phyloP scores from a whole-genome alignment of 1,284 basidiomycete species.

The Ceratobasidium sp. region DNA sequence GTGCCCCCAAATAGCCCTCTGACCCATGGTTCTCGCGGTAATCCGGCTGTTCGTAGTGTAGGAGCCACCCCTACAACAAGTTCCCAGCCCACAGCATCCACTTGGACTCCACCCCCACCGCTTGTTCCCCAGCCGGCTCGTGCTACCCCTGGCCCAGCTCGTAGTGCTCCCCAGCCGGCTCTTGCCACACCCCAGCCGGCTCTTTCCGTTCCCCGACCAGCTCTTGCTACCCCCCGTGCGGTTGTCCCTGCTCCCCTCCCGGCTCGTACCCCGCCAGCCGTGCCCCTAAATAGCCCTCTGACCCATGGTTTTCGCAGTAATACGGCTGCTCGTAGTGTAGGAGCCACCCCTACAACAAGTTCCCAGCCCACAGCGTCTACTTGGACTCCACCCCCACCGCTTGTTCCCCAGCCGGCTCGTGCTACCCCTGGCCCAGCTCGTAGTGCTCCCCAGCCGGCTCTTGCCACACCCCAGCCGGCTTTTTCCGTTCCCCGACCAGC shows the following conservation, averaged over 20 bases:
- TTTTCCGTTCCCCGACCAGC: too few species aligned
- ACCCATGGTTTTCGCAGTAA: neutral
- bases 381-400: neutral
- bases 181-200: too few species aligned
- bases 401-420: neutral
- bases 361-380: neutral
- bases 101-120: neutral
- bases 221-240: too few species aligned
- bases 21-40: neutral
- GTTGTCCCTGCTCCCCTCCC: neutral
- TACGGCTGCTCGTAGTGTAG: neutral
- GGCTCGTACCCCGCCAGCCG: neutral
- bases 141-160: too few species aligned
- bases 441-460: neutral
- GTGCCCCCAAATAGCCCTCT: neutral
- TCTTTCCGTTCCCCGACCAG: too few species aligned
- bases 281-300: neutral
- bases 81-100: neutral
- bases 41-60: neutral
- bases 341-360: neutral
- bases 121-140: neutral
- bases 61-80: neutral
- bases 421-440: too few species aligned
- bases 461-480: too few species aligned
- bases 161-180: neutral